Evolutionary conservation across 2,329 filamentous ascomycete species (phyloP), one percentile per base, ranked within the genome.

Genomic region (Arachnopeziza araneosa): DNA sequence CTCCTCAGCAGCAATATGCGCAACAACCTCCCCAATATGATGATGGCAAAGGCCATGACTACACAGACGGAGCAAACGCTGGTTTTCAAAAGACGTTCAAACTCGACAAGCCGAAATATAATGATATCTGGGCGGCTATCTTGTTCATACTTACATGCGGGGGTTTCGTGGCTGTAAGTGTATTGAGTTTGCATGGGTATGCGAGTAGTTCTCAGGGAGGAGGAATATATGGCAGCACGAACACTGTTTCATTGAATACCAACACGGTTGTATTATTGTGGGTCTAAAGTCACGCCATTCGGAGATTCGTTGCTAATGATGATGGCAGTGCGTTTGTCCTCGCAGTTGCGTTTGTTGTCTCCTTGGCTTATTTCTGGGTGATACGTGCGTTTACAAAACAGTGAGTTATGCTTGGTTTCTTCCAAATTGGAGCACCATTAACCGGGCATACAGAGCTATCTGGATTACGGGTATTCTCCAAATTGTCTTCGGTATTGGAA

Each of bases 381-480:
- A 89, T 90, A 7, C 85, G 91, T 58, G 76, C 83, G 53, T 93
- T 93, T 66, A 92, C 93, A 2, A 96, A 95, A 76, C 84, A 91
- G 70, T 69, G 66, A 61, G 67, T 54, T 9, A 14, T 26, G n/a
- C 9, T 4, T 24, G 48, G 8, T 24, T 3, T 23, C n/a, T 21
- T 21, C n/a, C 2, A 9, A 52, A 14, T 23, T n/a, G 21, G 50
- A 52, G 24, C 10, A n/a, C 14, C 4, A 12, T 14, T 22, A 10
- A 19, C 22, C 3, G n/a, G 10, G 5, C 19, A 36, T 24, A n/a
- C 26, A 69, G 67, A 52, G 92, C 96, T 67, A 96, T 97, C 72
- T 97, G 91, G 90, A 83, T 92, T 49, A 96, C 92, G 0, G 91
- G 91, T 14, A 93, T 96, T 56, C 79, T 96, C 59, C 96, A 97